Evolutionary conservation across 768 basidiomycete species (phyloP).

Genomic region (Epithele typhae): DNA sequence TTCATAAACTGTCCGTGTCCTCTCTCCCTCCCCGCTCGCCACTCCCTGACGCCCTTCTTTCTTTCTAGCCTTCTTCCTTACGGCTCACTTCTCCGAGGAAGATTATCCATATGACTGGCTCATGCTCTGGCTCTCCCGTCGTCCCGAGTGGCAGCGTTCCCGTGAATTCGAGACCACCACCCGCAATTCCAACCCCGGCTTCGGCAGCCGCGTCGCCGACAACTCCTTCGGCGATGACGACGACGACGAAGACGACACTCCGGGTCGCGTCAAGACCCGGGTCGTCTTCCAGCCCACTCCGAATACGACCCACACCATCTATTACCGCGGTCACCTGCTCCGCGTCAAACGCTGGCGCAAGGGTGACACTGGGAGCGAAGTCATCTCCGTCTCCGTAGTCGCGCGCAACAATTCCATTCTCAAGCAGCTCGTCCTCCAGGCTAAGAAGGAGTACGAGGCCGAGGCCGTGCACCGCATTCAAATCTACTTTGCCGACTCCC

Average conservation of each 20-base stretch:
- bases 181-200: conserved; percentile 59
- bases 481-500: conserved; percentile 86
- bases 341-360: conserved; percentile 69
- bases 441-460: conserved; percentile 86
- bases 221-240: conserved; percentile 57
- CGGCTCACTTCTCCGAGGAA: conserved; percentile 87
- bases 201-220: conserved; percentile 44
- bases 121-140: conserved; percentile 84
- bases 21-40: conserved; percentile 1
- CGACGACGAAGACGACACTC: conserved; percentile 44
- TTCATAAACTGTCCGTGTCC: conserved; percentile 77
- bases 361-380: conserved; percentile 64
- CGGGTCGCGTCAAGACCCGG: conserved; percentile 69
- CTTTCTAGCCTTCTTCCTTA: conserved; percentile 55
- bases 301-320: conserved; percentile 87
- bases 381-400: conserved; percentile 79
- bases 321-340: conserved; percentile 81
- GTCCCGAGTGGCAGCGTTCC: conserved; percentile 86
- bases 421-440: conserved; percentile 85
- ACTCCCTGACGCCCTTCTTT: conserved; percentile 1
- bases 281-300: conserved; percentile 87
- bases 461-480: conserved; percentile 84
- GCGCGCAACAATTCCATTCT: conserved; percentile 80
- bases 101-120: conserved; percentile 91
- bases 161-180: conserved; percentile 89